phyloP scores from a whole-genome alignment of 2,329 filamentous ascomycete species.

The Aspergillus ruber region DNA sequence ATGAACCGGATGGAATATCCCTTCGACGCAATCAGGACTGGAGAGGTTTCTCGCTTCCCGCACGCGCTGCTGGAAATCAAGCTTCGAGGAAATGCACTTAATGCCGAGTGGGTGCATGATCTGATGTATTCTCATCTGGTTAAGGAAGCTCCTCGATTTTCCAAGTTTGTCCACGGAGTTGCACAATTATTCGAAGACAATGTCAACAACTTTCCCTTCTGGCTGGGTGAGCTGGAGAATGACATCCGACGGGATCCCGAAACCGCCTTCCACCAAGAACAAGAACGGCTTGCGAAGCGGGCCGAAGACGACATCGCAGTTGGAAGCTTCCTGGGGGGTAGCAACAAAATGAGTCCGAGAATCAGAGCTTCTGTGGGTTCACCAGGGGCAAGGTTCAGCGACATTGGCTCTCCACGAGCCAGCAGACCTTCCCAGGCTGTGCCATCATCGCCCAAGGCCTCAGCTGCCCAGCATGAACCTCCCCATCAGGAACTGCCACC shows the following conservation, averaged over 20 bases:
- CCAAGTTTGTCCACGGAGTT: conserved; percentile 92
- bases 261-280: conserved; percentile 83
- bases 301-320: conserved; percentile 85
- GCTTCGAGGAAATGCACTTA: conserved; percentile 57
- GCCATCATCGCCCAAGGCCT: conserved; percentile 14
- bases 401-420: conserved; percentile 17
- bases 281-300: conserved; percentile 70
- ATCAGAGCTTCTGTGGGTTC: conserved; percentile 27
- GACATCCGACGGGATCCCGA: conserved; percentile 94
- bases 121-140: conserved; percentile 89
- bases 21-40: conserved; percentile 79
- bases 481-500: conserved; percentile 9
- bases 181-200: conserved; percentile 90
- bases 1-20: conserved; percentile 75
- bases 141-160: conserved; percentile 82
- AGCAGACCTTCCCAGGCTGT: conserved; percentile 21
- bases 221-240: conserved; percentile 83
- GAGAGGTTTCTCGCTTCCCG: conserved; percentile 85
- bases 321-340: conserved; percentile 70
- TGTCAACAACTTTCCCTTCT: conserved; percentile 94
- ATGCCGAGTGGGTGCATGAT: conserved; percentile 81
- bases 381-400: conserved; percentile 21
- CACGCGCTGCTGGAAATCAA: conserved; percentile 92
- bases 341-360: conserved; percentile 21
- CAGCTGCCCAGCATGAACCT: conserved; percentile 42